Base-by-base conservation (phyloP, 2,329 filamentous ascomycete genomes). In the Cryphonectria naterciae region DNA sequence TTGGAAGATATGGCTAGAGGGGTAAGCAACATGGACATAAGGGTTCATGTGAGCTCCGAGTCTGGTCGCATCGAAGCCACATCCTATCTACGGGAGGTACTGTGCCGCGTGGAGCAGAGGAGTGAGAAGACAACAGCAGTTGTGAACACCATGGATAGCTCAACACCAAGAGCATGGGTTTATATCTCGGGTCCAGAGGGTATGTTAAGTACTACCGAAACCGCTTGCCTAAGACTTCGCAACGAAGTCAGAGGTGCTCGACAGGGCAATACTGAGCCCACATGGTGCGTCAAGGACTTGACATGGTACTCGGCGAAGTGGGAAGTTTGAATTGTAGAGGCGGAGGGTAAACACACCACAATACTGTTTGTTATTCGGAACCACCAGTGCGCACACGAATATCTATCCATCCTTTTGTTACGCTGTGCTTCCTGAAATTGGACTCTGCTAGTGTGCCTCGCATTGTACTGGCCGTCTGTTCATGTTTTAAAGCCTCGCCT, bases 161-260 rank as follows among this genome's bases (percentile, higher is more conserved):
- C 54, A 46, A n/a, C 17, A 4, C 56, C n/a, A 22, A 67, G 43
- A 46, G 69, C 69, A 22, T 70, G 69, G 69, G 65, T 64, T 1
- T 70, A 70, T 4, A n/a, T 70, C 3, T 70, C 69, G 3, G 69
- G 69, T 3, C 69, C 69, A 2, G 65, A 68, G 35, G 46, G 69
- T 10, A 58, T 70, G 5, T 64, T 68, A 37, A 68, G 37, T 28
- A 54, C 58, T 28, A 63, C 65, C 25, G 69, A 70, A 58, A 17
- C 15, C 19, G 68, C 64, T 1, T 70, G 54, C 25, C 54, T 70
- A 19, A 32, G 39, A 37, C 41, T 64, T 35, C 54, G 54, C 28
- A 32, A 15, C 25, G 54, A 58, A 35, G 17, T 58, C 54, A 32
- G 54, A 58, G 28, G 54, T 15, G 54, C 54, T 1, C 54, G 32